A percentile compares a stretch with the other conserved stretches of the same genome.
These are phyloP conservation scores for Clitopilus passeckerianus DNA, from an alignment of 768 basidiomycete genomes.

Conservation along the genomic window DNA sequence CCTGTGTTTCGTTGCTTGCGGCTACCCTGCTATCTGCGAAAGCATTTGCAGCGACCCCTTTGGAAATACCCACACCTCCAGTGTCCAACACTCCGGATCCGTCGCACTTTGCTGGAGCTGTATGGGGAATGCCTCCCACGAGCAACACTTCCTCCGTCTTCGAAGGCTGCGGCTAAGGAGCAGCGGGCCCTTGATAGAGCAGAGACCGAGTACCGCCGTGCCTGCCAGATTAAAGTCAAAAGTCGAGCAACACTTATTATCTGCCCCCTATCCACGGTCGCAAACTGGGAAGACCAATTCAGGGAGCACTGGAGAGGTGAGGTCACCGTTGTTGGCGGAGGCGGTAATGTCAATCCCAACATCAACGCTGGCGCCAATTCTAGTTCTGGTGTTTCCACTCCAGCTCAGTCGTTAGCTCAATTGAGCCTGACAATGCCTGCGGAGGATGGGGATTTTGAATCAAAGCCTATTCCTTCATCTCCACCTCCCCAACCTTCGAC, in stretches of 20 bases:
- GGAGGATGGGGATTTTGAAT: constrained; percentile 22
- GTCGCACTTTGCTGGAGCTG: constrained; percentile 69
- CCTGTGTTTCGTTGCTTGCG: constrained; percentile 90
- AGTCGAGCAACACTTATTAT: constrained; percentile 93
- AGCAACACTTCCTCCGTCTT: constrained; percentile 23
- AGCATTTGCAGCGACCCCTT: constrained; percentile 54
- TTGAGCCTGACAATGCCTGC: constrained; percentile 28
- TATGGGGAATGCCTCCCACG: constrained; percentile 79
- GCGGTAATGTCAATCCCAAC: constrained; percentile 36
- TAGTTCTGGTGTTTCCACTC: neutral
- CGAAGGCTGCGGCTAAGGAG: constrained; percentile 64
- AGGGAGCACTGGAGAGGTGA: constrained; percentile 94
- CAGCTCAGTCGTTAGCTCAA: constrained; percentile 29
- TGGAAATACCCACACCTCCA: constrained; percentile 40
- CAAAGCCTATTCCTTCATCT: constrained; percentile 21
- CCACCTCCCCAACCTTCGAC: neutral
- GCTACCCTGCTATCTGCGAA: constrained; percentile 72
- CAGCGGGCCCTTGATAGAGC: constrained; percentile 64
- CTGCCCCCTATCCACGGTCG: constrained; percentile 93
- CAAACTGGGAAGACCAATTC: constrained; percentile 99
- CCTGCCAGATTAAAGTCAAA: constrained; percentile 73
- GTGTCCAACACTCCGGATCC: constrained; percentile 26
- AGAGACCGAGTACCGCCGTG: constrained; percentile 65
- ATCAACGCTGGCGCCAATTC: constrained; percentile 21
- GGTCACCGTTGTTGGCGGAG: constrained; percentile 79